Base-by-base conservation (phyloP, 1,284 basidiomycete genomes). In the Rhodotorula sp. region DNA sequence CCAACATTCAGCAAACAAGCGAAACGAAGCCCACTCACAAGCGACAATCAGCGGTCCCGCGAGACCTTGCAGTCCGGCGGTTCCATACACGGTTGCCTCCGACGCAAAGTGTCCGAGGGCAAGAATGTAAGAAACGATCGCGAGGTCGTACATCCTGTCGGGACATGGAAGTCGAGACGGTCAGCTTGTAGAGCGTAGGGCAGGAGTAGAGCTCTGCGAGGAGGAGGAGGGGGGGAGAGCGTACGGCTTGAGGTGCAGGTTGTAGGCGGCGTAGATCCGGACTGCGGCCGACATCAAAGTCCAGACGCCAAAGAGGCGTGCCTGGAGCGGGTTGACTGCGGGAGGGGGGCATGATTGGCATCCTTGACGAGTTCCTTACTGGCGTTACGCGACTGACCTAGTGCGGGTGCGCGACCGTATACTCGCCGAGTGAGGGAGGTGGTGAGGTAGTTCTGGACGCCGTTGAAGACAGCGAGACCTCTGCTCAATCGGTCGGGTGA, bases 51-150 rank as follows among this genome's bases (percentile, higher is more conserved):
- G 83, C 0, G 95, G 91, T 70, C 88, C 88, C 58, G 94, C 79
- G 37, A 89, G 85, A 0, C 88, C 88, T 65, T 84, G 85, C 57
- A 91, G 72, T 68, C 86, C 89, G 64, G 90, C 87, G 6, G 91
- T 90, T 69, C 88, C 86, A 82, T 89, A 98, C 74, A 95, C 85
- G 78, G 94, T 81, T 67, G 91, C 80, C 82, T 99, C 95, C 37
- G 91, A 89, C 46, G 85, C 84, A 79, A 96, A 97, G 83, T 99
- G 95, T 18, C 84, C 86, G 74, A 95, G 90, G 0, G 93, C 95
- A 76, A 97, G 87, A 71, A 91, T 86, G 82, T 95, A 98, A 48
- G 91, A 90, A 79, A 90, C 85, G 72, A 95, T 82, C 24, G 91
- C 86, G 80, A 98, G 88, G 80, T 95, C 88, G 82, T 97, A 99